phyloP scores from a whole-genome alignment of 306 rosid species.

The Vigna angularis region DNA sequence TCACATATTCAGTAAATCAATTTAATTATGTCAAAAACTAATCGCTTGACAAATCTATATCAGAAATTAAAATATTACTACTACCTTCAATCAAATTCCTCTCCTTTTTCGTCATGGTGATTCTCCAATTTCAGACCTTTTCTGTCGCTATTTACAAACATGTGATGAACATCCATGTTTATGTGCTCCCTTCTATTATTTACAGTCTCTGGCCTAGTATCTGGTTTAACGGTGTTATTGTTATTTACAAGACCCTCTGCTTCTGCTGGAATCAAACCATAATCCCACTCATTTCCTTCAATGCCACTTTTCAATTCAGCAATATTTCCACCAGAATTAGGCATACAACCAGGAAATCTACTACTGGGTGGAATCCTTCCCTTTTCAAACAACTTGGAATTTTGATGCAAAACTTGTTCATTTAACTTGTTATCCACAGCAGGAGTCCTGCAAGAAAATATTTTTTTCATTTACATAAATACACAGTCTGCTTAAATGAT shows the following conservation, averaged over 20 bases:
- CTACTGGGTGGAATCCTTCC: slow-evolving; percentile 51
- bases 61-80: slow-evolving; percentile 39
- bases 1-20: not conserved
- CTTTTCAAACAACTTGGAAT: slow-evolving; percentile 48
- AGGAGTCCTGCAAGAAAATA: slow-evolving; percentile 50
- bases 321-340: slow-evolving; percentile 37
- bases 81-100: slow-evolving; percentile 61
- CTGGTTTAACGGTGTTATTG: slow-evolving; percentile 52
- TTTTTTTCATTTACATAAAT: not conserved
- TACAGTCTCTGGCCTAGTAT: slow-evolving; percentile 67
- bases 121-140: slow-evolving; percentile 64
- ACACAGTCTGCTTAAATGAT: slow-evolving; percentile 16
- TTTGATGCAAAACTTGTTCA: slow-evolving; percentile 49
- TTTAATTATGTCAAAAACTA: slow-evolving; percentile 23
- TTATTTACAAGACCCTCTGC: slow-evolving; percentile 65
- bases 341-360: slow-evolving; percentile 48
- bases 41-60: slow-evolving; percentile 12
- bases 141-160: slow-evolving; percentile 65
- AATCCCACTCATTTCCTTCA: slow-evolving; percentile 48
- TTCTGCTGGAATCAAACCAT: slow-evolving; percentile 49
- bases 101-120: slow-evolving; percentile 55
- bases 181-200: slow-evolving; percentile 66
- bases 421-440: slow-evolving; percentile 45
- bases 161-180: slow-evolving; percentile 67
- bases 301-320: slow-evolving; percentile 40